Conservation (phyloP, 441 rosid genomes). For the Breynia disticha region DNA sequence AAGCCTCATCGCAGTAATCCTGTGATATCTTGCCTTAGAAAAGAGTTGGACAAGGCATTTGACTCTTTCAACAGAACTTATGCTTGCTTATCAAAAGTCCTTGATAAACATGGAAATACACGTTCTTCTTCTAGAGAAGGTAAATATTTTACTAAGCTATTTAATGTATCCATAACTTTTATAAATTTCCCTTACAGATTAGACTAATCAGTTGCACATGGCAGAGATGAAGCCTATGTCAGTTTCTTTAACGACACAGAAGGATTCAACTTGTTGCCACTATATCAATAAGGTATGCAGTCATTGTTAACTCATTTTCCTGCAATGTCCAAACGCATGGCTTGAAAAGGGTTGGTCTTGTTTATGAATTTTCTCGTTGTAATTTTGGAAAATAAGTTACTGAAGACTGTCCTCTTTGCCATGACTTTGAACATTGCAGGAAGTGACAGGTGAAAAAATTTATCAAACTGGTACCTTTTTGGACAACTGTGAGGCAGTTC, state of each 20-base stretch:
- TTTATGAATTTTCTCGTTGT: not conserved
- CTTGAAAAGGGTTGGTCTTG: not conserved
- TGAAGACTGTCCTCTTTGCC: slow-evolving; percentile 16
- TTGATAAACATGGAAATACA: slow-evolving; percentile 19
- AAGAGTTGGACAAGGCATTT: slow-evolving; percentile 37
- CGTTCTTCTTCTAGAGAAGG: slow-evolving; percentile 29
- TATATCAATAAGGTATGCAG: slow-evolving; percentile 28
- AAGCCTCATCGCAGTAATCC: slow-evolving; percentile 14
- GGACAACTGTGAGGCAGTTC: slow-evolving; percentile 59
- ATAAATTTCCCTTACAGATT: slow-evolving; percentile 9
- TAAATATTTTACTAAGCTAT: slow-evolving; percentile 23
- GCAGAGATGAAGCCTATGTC: slow-evolving; percentile 34
- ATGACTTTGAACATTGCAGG: slow-evolving; percentile 32
- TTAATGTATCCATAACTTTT: slow-evolving; percentile 12
- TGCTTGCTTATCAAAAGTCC: slow-evolving; percentile 21
- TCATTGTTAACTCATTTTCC: slow-evolving; percentile 15
- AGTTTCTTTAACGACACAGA: slow-evolving; percentile 27
- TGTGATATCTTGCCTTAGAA: slow-evolving; percentile 26
- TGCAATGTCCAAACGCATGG: too few species aligned
- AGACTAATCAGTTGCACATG: slow-evolving; percentile 18
- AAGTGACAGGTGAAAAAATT: slow-evolving; percentile 27
- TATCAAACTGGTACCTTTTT: slow-evolving; percentile 42
- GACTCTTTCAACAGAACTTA: slow-evolving; percentile 32
- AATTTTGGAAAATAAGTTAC: slow-evolving; percentile 4
- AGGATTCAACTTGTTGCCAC: slow-evolving; percentile 24